Evolutionary conservation across 352 stramenopile species (phyloP).

Genomic region (Pythium rishiriense): DNA sequence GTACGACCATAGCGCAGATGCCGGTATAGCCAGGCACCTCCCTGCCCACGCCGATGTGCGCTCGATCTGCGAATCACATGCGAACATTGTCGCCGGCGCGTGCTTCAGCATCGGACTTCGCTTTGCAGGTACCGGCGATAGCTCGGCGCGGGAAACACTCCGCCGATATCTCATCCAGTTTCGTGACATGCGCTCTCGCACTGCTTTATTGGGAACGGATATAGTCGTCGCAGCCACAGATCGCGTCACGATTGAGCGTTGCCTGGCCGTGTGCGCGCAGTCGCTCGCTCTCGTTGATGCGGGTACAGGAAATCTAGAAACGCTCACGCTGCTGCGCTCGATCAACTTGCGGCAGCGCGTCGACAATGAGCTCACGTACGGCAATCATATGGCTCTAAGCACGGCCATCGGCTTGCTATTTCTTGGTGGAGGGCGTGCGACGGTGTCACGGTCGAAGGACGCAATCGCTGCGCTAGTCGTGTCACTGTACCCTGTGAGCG

Average conservation of each 20-base stretch:
- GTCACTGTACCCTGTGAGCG: conserved; percentile 94
- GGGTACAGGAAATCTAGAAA: conserved; percentile 94
- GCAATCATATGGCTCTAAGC: conserved; percentile 94
- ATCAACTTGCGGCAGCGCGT: conserved; percentile 78
- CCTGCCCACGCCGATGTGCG: conserved; percentile 70
- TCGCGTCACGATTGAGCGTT: conserved; percentile 92
- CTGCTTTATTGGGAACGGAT: conserved; percentile 39
- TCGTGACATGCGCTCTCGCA: conserved; percentile 60
- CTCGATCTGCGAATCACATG: conserved; percentile 93
- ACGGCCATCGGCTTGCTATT: conserved; percentile 97
- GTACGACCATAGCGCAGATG: neutral
- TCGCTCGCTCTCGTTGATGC: conserved; percentile 95
- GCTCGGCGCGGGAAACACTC: conserved; percentile 58
- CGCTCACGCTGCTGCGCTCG: conserved; percentile 90
- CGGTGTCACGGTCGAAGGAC: conserved; percentile 83
- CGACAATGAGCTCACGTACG: conserved; percentile 89
- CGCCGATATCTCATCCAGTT: conserved; percentile 73
- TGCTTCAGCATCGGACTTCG: conserved; percentile 95
- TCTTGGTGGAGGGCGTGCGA: conserved; percentile 92
- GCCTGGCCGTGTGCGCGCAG: conserved; percentile 90
- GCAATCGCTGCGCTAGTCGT: conserved; percentile 95
- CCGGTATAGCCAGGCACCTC: conserved; percentile 6
- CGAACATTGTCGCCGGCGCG: conserved; percentile 92
- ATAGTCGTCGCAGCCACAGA: conserved; percentile 66
- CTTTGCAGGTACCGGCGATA: conserved; percentile 90